Base-by-base conservation (phyloP, 1,284 basidiomycete genomes). In the Apiotrichum laibachii region DNA sequence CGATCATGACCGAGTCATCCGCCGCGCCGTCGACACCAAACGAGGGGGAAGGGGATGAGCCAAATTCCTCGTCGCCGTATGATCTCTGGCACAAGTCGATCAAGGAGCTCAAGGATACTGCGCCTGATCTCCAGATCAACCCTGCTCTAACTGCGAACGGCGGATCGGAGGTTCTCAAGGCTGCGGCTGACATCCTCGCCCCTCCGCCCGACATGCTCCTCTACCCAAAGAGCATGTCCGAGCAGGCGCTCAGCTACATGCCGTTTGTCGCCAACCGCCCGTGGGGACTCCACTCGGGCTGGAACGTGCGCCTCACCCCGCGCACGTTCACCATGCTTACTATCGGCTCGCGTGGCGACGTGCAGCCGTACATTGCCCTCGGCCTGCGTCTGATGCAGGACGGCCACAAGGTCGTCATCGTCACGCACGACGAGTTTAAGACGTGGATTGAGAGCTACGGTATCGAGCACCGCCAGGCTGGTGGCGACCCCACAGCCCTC, bases 401-500 rank as follows among this genome's bases (percentile, higher is more conserved):
- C 60, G 83, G 83, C 0, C 85, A 87, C 65, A 72, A 72, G n/a
- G 71, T 72, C 16, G 65, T 69, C 9, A 85, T 87, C 52, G 83
- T 85, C 9, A 86, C 85, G 15, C 85, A 87, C 72, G 71, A 80
- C 60, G 85, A 87, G 68, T 87, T 86, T 70, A 82, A 83, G 67
- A 68, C 67, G 5, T 86, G 84, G 84, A 77, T 85, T 39, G 80
- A 84, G 65, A 81, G 84, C 6, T 87, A 85, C 70, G 88, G 86
- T 3, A 83, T 90, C 61, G 81, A 80, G 49, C 88, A 89, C 74
- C 80, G 84, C 19, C 82, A 84, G 50, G 86, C 88, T 8, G 89
- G 88, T 5, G 89, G 89, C 2, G 89, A 91, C 75, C 89, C 89
- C 0, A 88, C 86, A 0, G 85, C 86, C 37, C 75, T 90, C 70